Evolutionary conservation across 1,284 basidiomycete genomes (phyloP).

Genomic region (Gastroboletus turbinatus): DNA sequence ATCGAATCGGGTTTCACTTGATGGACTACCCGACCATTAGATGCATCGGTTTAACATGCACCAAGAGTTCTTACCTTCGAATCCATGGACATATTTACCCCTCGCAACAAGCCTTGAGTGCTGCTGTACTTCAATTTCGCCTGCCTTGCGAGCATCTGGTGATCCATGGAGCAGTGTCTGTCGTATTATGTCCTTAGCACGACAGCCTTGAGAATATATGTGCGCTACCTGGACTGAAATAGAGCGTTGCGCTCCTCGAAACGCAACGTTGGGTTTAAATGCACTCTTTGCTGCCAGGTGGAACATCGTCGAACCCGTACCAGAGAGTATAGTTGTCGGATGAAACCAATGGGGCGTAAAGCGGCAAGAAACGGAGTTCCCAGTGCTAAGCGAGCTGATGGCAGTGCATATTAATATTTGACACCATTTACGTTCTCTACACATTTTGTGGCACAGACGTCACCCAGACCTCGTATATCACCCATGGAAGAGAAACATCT

Average conservation of each 20-base stretch:
- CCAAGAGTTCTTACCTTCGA: conserved; percentile 68
- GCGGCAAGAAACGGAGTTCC: conserved; percentile 20
- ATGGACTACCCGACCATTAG: conserved; percentile 56
- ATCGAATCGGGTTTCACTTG: conserved; percentile 76
- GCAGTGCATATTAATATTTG: background rate
- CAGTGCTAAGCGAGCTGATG: conserved; percentile 5
- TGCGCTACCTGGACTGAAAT: conserved; percentile 63
- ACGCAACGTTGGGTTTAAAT: conserved; percentile 25
- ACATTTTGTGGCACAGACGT: conserved; percentile 19
- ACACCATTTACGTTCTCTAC: conserved; percentile 1
- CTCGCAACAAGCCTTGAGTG: conserved; percentile 84
- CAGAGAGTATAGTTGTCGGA: conserved; percentile 8
- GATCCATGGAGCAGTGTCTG: conserved; percentile 73
- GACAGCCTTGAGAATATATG: conserved; percentile 18
- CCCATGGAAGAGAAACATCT: conserved; percentile 40
- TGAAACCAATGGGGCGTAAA: conserved; percentile 6
- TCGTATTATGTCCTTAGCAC: conserved; percentile 20
- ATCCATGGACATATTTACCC: conserved; percentile 86
- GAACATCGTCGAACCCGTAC: conserved; percentile 21
- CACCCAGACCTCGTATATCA: conserved; percentile 48
- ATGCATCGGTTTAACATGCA: background rate
- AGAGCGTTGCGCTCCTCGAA: conserved; percentile 38
- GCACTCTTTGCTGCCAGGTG: conserved; percentile 30
- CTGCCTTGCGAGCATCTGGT: conserved; percentile 79
- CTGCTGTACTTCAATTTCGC: conserved; percentile 73